Percentiles rank a stretch among this genome's conserved stretches.
Conservation (phyloP, 2,329 filamentous ascomycete species). For the Lachnellula suecica region DNA sequence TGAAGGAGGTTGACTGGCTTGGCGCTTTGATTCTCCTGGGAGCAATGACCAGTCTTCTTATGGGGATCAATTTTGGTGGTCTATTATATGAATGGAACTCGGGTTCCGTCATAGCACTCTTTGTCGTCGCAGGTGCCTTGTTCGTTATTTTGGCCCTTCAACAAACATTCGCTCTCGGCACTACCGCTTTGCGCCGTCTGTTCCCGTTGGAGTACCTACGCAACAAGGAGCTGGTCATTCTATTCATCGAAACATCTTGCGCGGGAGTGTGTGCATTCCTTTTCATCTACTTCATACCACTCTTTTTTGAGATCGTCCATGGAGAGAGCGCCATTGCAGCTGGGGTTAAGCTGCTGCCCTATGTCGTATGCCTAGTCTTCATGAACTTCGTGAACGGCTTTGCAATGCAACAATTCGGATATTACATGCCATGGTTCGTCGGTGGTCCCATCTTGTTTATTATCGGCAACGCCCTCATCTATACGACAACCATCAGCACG, state of each 20-base stretch:
- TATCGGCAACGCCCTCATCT: conserved; percentile 24
- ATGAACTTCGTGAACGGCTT: conserved; percentile 26
- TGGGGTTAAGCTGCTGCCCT: conserved; percentile 32
- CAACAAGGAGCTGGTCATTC: neutral
- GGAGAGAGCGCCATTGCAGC: conserved; percentile 44
- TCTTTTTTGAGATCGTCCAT: conserved; percentile 47
- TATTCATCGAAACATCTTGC: neutral
- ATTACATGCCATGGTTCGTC: conserved; percentile 35
- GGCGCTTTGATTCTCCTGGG: neutral
- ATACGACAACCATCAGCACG: conserved; percentile 2
- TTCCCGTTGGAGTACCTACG: neutral
- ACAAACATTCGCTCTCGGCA: conserved; percentile 11
- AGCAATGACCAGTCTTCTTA: neutral
- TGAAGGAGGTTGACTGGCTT: conserved; percentile 40
- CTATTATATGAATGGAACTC: conserved; percentile 29
- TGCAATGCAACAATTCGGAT: conserved; percentile 27
- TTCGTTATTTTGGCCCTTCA: neutral
- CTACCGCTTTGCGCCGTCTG: neutral
- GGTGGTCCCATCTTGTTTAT: conserved; percentile 31
- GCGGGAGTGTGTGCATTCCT: neutral
- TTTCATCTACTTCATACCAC: conserved; percentile 40
- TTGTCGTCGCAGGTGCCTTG: conserved; percentile 43
- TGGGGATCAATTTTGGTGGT: conserved; percentile 42
- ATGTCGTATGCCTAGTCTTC: conserved; percentile 14
- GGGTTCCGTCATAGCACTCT: conserved; percentile 8